Evolutionary conservation across 257 asterid species (phyloP), one percentile per base, ranked within the genome.

Genomic region (Gardenia jasminoides): DNA sequence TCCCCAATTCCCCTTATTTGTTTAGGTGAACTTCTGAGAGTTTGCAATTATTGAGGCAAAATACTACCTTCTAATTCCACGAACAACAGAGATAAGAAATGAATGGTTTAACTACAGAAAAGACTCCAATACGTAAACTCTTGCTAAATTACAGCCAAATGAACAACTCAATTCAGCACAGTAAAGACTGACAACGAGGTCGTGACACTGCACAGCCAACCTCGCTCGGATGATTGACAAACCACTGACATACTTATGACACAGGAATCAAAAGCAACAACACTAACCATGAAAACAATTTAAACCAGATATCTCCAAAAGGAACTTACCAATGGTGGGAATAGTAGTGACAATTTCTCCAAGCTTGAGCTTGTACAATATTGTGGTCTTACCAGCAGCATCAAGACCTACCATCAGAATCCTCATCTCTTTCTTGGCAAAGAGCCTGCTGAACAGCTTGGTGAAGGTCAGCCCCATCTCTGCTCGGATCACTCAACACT

Each of bases 341-440:
- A 85, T 85, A 33, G 88, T 85, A 39, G 88, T 85, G 47, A 85
- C 88, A 48, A 85, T 85, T 78, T 85, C 88, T 71, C 88, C 88
- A 36, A 85, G 88, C 77, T 85, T 85, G 75, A 85, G 86, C 75
- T 85, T 85, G 84, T 85, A 85, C 70, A 85, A 66, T 73, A 85
- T 85, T 75, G 86, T 85, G 47, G 86, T 85, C 82, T 85, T 85
- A 82, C 88, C 86, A 77, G 88, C 85, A 56, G 88, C 88, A 76
- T 85, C 88, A 64, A 85, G 88, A 79, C 86, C 84, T 30, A 85
- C 88, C 88, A 85, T 84, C 82, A 84, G 72, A 79, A 84, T 85
- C 9, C 86, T 81, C 86, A 85, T 85, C 79, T 85, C 88, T 75
- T 82, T 85, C 86, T 82, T 85, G 22, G 88, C 88, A 61, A 85